Conservation (phyloP, 805 yeast genomes). For the Candida manassasensis region DNA sequence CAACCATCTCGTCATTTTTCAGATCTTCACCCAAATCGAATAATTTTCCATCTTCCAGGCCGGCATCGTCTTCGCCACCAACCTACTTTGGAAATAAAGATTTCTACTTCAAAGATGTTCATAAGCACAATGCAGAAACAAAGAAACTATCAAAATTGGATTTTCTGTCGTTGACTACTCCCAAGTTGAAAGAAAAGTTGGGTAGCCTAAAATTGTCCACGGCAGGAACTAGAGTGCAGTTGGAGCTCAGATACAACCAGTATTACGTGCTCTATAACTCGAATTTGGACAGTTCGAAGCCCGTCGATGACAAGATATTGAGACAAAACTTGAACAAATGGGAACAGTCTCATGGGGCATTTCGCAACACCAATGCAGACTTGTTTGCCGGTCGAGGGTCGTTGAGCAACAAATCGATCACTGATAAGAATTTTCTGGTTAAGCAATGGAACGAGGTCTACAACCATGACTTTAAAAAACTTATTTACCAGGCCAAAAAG, state of each 20-base stretch:
- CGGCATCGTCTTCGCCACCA: constrained; percentile 1
- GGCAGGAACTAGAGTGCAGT: constrained; percentile 55
- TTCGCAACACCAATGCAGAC: constrained; percentile 20
- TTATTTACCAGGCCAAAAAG: constrained; percentile 34
- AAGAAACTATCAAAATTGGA: constrained; percentile 60
- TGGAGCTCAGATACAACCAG: constrained; percentile 72
- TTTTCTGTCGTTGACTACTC: constrained; percentile 51
- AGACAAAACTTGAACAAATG: constrained; percentile 56
- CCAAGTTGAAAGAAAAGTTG: constrained; percentile 60
- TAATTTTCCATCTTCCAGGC: constrained; percentile 1
- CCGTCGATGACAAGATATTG: constrained; percentile 53
- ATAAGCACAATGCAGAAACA: constrained; percentile 23
- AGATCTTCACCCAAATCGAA: constrained; percentile 8
- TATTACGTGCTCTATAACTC: constrained; percentile 77
- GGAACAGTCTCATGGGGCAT: constrained; percentile 50
- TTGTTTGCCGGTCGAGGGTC: constrained; percentile 16
- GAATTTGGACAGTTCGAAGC: constrained; percentile 67
- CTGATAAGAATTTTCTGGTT: constrained; percentile 45
- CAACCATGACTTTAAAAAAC: constrained; percentile 33
- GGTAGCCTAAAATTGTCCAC: constrained; percentile 50
- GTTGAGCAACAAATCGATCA: constrained; percentile 27
- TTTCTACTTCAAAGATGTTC: constrained; percentile 28
- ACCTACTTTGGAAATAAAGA: constrained; percentile 17
- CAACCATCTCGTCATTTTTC: constrained; percentile 29
- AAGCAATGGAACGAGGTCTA: constrained; percentile 40